Evolutionary conservation across 345 rosid genomes (phyloP).

Genomic region (Salix exigua): DNA sequence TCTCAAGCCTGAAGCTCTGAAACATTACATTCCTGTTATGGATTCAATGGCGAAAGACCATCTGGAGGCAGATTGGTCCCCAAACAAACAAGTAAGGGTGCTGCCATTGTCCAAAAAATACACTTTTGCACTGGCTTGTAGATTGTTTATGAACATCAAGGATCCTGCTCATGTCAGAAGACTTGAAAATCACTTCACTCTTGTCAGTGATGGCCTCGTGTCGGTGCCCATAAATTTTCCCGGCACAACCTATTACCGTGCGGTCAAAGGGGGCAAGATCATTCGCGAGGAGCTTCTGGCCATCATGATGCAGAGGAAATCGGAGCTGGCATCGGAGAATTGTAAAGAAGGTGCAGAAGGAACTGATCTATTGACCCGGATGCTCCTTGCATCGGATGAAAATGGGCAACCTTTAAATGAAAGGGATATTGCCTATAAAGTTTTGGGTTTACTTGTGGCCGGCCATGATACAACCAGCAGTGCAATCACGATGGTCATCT

Average conservation of each 20-base stretch:
- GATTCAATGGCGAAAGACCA: constrained; percentile 8
- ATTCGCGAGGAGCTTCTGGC: background rate
- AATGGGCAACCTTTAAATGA: background rate
- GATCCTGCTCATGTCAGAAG: constrained; percentile 1
- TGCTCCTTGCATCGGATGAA: background rate
- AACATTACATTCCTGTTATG: constrained; percentile 15
- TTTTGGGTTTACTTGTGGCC: background rate
- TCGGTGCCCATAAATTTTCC: constrained; percentile 13
- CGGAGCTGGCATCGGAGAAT: background rate
- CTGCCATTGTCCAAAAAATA: constrained; percentile 5
- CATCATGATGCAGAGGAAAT: background rate
- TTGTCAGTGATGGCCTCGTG: background rate
- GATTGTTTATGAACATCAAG: background rate
- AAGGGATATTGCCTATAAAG: background rate
- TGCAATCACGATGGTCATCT: background rate
- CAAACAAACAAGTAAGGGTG: background rate
- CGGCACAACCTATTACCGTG: constrained; percentile 8
- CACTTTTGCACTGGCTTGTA: constrained; percentile 9
- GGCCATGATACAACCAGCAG: constrained; percentile 4
- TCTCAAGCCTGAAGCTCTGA: constrained; percentile 4
- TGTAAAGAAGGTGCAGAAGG: too few relatives aligned
- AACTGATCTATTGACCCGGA: background rate
- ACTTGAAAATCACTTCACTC: background rate
- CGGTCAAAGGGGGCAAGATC: background rate
- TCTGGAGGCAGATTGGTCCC: constrained; percentile 6